Evolutionary conservation across 345 rosid species (phyloP).

Genomic region (Gossypium mustelinum): DNA sequence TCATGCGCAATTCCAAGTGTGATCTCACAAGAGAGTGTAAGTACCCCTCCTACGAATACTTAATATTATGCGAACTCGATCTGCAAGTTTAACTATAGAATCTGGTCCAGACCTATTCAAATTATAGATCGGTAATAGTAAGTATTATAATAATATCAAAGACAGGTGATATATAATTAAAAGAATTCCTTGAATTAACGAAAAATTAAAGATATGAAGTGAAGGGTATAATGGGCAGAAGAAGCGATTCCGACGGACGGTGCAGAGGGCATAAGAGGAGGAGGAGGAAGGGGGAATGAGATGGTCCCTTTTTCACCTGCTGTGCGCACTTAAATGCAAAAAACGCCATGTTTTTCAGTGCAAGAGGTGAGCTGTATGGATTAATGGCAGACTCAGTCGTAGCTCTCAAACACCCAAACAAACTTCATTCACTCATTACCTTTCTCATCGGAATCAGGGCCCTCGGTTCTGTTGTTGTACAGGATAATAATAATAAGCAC

Average conservation of each 20-base stretch:
- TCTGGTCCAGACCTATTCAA: too few relatives aligned
- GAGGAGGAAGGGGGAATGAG: constrained; percentile 4
- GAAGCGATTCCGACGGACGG: not conserved
- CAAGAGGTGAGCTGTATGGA: constrained; percentile 30
- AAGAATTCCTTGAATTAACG: too few relatives aligned
- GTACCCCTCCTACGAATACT: too few relatives aligned
- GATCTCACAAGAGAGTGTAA: too few relatives aligned
- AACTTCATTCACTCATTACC: constrained; percentile 23
- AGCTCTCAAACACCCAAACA: constrained; percentile 28
- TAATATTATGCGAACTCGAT: too few relatives aligned
- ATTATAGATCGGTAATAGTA: too few relatives aligned
- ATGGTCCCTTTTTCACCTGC: constrained; percentile 18
- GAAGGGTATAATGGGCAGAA: not conserved
- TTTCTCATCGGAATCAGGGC: constrained; percentile 23
- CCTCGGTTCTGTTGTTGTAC: constrained; percentile 1
- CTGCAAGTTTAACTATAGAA: too few relatives aligned
- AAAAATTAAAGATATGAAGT: not conserved
- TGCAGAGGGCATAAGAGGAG: constrained; percentile 3
- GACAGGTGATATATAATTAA: too few relatives aligned
- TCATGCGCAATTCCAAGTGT: fast-evolving
- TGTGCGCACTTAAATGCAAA: constrained; percentile 23
- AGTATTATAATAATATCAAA: too few relatives aligned
- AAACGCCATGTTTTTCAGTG: constrained; percentile 72
- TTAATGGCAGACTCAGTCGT: constrained; percentile 27
- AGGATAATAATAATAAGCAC: not conserved